phyloP scores from a whole-genome alignment of 176 grass and related monocot species.

The Aechmea fasciata region DNA sequence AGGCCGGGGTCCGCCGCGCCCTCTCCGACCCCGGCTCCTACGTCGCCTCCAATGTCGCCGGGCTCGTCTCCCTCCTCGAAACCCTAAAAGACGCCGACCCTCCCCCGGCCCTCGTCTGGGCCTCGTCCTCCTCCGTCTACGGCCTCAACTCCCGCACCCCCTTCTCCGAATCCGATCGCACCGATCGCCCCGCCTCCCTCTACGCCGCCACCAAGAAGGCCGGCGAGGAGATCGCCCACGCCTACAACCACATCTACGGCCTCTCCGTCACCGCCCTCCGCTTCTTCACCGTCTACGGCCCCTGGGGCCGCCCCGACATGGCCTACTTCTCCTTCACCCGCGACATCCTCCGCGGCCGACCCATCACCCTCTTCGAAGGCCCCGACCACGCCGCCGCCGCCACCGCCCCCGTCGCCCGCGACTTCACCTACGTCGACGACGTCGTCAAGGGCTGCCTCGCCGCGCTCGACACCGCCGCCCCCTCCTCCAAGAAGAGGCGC shows the following conservation, averaged over 20 bases:
- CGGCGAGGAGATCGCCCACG: conserved; percentile 83
- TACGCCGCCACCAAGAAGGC: conserved; percentile 87
- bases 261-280: conserved; percentile 70
- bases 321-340: conserved; percentile 45
- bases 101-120: conserved; percentile 80
- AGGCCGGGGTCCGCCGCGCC: conserved; percentile 80
- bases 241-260: conserved; percentile 87
- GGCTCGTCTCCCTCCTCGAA: conserved; percentile 62
- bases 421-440: conserved; percentile 92
- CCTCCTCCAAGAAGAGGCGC: conserved; percentile 60
- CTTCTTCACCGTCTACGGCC: conserved; percentile 77
- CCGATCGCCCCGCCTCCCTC: conserved; percentile 73
- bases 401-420: conserved; percentile 53
- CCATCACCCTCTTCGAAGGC: conserved; percentile 66
- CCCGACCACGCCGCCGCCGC: conserved; percentile 49
- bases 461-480: conserved; percentile 61
- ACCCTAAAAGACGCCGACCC: conserved; percentile 48
- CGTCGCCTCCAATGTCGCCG: conserved; percentile 63
- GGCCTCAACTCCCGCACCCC: conserved; percentile 71
- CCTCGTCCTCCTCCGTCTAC: conserved; percentile 19
- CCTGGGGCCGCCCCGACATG: conserved; percentile 51
- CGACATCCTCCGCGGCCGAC: conserved; percentile 56
- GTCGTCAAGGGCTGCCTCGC: conserved; percentile 71
- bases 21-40: conserved; percentile 68
- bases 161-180: conserved; percentile 74